A percentile compares a stretch with the other conserved stretches of the same genome.
Conservation (phyloP, 2,329 filamentous ascomycete species). For the Neofusicoccum ribis region DNA sequence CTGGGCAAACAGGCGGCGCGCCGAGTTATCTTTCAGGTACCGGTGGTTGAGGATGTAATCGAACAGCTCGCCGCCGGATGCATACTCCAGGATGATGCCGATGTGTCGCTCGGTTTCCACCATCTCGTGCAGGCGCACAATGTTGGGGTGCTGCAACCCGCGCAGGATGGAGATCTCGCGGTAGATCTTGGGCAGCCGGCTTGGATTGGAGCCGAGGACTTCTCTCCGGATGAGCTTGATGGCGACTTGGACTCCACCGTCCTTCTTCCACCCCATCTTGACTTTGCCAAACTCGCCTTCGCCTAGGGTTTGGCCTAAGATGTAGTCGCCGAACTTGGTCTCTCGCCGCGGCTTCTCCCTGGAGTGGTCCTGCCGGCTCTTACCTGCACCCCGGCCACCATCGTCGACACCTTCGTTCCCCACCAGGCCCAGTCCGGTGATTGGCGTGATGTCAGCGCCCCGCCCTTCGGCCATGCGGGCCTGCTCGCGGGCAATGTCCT, state of each 20-base stretch:
- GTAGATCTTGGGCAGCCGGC: slow-evolving; percentile 91
- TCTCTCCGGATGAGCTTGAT: slow-evolving; percentile 98
- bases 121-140: slow-evolving; percentile 96
- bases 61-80: slow-evolving; percentile 94
- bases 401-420: slow-evolving; percentile 54
- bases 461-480: slow-evolving; percentile 66
- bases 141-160: slow-evolving; percentile 90
- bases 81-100: slow-evolving; percentile 97
- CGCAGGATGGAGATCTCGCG: slow-evolving; percentile 91
- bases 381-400: slow-evolving; percentile 43
- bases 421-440: slow-evolving; percentile 51
- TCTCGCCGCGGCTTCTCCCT: slow-evolving; percentile 62
- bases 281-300: slow-evolving; percentile 99
- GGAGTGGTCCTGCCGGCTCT: slow-evolving; percentile 61
- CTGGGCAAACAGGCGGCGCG: slow-evolving; percentile 89
- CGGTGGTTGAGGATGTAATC: slow-evolving; percentile 97
- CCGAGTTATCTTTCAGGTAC: slow-evolving; percentile 91
- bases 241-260: slow-evolving; percentile 87
- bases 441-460: slow-evolving; percentile 46
- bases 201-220: slow-evolving; percentile 82
- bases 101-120: slow-evolving; percentile 97
- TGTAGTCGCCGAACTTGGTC: slow-evolving; percentile 92
- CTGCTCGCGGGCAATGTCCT: slow-evolving; percentile 70
- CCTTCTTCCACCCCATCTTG: slow-evolving; percentile 96
- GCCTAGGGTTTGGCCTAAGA: slow-evolving; percentile 90